Evolutionary conservation across 257 asterid genomes (phyloP), one percentile per base, ranked within the genome.

Genomic region (Orobanche coerulescens): DNA sequence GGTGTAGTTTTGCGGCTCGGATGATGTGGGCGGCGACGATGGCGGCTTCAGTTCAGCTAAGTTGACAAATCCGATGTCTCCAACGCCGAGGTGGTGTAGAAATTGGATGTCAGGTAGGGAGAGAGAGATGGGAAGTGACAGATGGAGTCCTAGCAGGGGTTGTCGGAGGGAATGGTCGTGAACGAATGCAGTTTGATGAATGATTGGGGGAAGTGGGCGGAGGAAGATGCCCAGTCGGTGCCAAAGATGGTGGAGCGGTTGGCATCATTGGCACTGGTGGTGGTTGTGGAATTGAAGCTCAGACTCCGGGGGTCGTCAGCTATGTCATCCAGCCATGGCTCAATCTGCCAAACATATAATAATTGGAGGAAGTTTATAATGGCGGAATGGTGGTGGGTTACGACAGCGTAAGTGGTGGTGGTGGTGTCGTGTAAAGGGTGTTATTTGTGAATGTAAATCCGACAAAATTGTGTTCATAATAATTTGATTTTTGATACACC

Each of bases 61-160:
- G 79, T 81, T 88, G 48, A 93, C 98, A 0, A 94, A 81, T 52
- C 98, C 95, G 67, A 93, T 93, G 58, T 93, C 98, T 8, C 98
- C 98, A 65, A 95, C 64, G 39, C 98, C 98, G 26, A 93, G 82
- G 22, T 95, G 94, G 69, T 77, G 87, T 76, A 93, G 82, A 80
- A 93, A 90, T 20, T 93, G 93, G 75, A 93, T 84, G 77, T 89
- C 95, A 65, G 92, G 8, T 58, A 89, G 77, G 62, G 91, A 67
- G 62, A 85, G 69, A 0, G 81, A 24, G 34, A n/a, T n/a, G 82
- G 72, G 49, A 80, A 42, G 43, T 78, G 84, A 61, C 90, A 82
- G 68, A 85, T 69, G 66, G 94, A 79, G 64, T 85, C 95, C 86
- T 86, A 79, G 68, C 82, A 75, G 28, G 95, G 83, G 71, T 90